Percentiles rank a stretch among this genome's conserved stretches.
Evolutionary conservation across 345 rosid species (phyloP).

Genomic region (Aethionema arabicum): DNA sequence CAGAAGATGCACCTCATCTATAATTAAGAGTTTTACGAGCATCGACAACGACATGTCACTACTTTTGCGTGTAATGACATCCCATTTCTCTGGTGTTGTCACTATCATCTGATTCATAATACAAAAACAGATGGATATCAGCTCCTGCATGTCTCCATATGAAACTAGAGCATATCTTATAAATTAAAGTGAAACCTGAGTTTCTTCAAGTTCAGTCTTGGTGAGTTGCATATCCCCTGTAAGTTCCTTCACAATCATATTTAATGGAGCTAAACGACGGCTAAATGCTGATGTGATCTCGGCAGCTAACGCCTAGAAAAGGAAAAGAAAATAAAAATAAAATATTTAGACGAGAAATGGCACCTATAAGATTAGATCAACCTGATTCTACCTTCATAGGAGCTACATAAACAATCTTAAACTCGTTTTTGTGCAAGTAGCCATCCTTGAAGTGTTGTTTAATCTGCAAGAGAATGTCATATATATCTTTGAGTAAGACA

Average conservation of each 20-base stretch:
- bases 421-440: conserved; percentile 87
- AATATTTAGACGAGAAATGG: conserved; percentile 8
- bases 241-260: conserved; percentile 91
- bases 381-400: conserved; percentile 84
- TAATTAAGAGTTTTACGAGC: conserved; percentile 94
- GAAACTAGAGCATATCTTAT: conserved; percentile 19
- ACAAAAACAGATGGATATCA: conserved; percentile 24
- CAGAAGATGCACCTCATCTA: conserved; percentile 97
- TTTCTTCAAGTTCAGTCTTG: conserved; percentile 83
- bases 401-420: conserved; percentile 98
- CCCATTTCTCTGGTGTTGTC: conserved; percentile 99
- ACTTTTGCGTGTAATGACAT: conserved; percentile 99
- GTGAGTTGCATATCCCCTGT: conserved; percentile 99
- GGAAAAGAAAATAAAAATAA: conserved; percentile 14
- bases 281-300: conserved; percentile 93
- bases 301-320: conserved; percentile 87
- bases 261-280: conserved; percentile 84
- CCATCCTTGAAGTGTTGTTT: conserved; percentile 95
- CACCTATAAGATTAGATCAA: conserved; percentile 10
- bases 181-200: conserved; percentile 64
- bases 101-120: conserved; percentile 82
- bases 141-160: conserved; percentile 11
- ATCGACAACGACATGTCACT: conserved; percentile 97
- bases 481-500: neutral
- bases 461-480: conserved; percentile 53